phyloP scores from a whole-genome alignment of 2,329 filamentous ascomycete species.

The Talaromyces atroroseus region DNA sequence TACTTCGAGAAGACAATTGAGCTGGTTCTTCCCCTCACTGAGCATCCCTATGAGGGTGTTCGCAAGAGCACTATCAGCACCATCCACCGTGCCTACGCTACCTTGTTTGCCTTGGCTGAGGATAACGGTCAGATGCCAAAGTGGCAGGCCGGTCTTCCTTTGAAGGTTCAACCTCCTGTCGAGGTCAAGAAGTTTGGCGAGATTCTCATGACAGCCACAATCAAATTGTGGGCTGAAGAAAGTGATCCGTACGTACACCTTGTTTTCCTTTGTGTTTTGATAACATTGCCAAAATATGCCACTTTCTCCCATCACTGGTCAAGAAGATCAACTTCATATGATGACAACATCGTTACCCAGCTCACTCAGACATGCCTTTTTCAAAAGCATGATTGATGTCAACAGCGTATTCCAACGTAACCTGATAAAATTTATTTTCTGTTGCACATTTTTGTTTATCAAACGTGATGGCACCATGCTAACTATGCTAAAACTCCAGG shows the following conservation, averaged over 20 bases:
- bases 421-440: slow-evolving; percentile 22
- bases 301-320: neutral
- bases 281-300: neutral
- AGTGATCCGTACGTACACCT: slow-evolving; percentile 73
- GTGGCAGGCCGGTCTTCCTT: slow-evolving; percentile 82
- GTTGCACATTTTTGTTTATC: neutral
- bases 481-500: slow-evolving; percentile 42
- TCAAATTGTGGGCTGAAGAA: slow-evolving; percentile 83
- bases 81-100: slow-evolving; percentile 87
- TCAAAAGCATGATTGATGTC: slow-evolving; percentile 72
- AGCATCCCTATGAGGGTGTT: slow-evolving; percentile 89
- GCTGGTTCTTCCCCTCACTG: slow-evolving; percentile 70
- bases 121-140: slow-evolving; percentile 69
- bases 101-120: slow-evolving; percentile 82
- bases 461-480: neutral
- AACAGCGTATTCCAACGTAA: slow-evolving; percentile 60
- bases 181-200: slow-evolving; percentile 82
- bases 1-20: slow-evolving; percentile 88
- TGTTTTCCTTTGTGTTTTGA: slow-evolving; percentile 1
- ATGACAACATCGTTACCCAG: slow-evolving; percentile 97
- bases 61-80: slow-evolving; percentile 88
- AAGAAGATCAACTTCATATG: slow-evolving; percentile 46
- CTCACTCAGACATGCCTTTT: slow-evolving; percentile 86
- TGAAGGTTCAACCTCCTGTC: slow-evolving; percentile 69
- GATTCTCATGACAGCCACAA: slow-evolving; percentile 75